Base-by-base conservation (phyloP, 2,329 filamentous ascomycete genomes). In the Aphanoascus verrucosus region DNA sequence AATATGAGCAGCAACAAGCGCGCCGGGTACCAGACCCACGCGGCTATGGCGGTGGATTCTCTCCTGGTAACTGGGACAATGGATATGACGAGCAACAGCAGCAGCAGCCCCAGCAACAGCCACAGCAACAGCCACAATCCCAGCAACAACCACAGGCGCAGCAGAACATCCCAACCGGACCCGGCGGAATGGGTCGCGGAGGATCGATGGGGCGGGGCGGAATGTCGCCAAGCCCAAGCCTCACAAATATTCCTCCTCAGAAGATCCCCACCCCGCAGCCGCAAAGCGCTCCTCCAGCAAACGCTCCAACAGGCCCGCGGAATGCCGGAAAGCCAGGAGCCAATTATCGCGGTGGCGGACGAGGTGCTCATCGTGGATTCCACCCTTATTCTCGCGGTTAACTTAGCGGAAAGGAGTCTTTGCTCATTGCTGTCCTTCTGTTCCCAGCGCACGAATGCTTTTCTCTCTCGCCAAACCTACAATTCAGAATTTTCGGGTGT, bases 11-110 rank as follows among this genome's bases (percentile, higher is more conserved):
- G 58, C 85, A 83, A 65, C 76, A 83, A 66, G 74, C 74, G 58
- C 77, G 77, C 57, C 79, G 77, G 53, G 70, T 67, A 69, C 74
- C 70, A 44, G 69, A 71, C 17, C 67, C 65, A 51, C 68, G 69
- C 11, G 65, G 60, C 15, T 69, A 70, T 63, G 64, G 69, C 53
- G 66, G 70, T 38, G 71, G 78, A 54, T 82, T 81, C 43, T 82
- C 82, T 14, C 85, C 85, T n/a, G 88, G 86, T 20, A 90, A 85
- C 40, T 96, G 90, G 89, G 91, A 97, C 68, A 91, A 91, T 64
- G 95, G 95, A 89, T 97, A 96, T 68, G 91, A 97, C 66, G 91
- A 96, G 67, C 87, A 90, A 1, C 90, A 89, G 14, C 38, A 41
- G 19, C 38, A 41, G 38, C 38, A 3, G 23, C 23, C 23, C 3